These are phyloP conservation scores for Eruca vesicaria DNA, from an alignment of 441 rosid species.

Conservation along the genomic window DNA sequence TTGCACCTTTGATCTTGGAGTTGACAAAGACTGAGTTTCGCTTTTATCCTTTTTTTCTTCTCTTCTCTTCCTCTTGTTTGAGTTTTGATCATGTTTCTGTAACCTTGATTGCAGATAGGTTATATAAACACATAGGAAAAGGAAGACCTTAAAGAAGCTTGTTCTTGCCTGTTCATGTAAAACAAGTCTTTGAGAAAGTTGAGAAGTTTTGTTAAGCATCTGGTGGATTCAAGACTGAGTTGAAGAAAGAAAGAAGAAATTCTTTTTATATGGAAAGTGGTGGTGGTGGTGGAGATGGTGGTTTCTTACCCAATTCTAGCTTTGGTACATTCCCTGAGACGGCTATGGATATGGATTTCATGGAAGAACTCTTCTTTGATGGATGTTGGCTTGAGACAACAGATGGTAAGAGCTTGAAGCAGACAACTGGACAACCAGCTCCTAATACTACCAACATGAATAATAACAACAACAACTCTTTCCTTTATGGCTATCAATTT, in stretches of 20 bases:
- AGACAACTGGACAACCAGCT: slow-evolving; percentile 22
- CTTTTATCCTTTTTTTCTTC: not conserved
- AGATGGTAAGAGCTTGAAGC: slow-evolving; percentile 49
- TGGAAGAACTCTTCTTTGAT: slow-evolving; percentile 84
- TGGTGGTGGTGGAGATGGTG: slow-evolving; percentile 30
- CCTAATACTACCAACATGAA: slow-evolving; percentile 31
- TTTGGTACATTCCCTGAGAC: slow-evolving; percentile 44
- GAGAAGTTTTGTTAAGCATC: slow-evolving; percentile 18
- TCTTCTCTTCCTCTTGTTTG: slow-evolving; percentile 9
- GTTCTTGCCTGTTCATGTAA: slow-evolving; percentile 56
- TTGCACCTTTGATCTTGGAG: slow-evolving; percentile 50
- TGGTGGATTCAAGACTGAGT: slow-evolving; percentile 38
- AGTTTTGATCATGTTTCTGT: slow-evolving; percentile 66
- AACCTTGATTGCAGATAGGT: slow-evolving; percentile 49
- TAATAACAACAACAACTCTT: slow-evolving; percentile 23
- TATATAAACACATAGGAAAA: slow-evolving; percentile 48
- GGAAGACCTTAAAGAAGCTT: slow-evolving; percentile 61
- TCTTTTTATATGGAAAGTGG: slow-evolving; percentile 50
- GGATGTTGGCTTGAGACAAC: slow-evolving; percentile 84
- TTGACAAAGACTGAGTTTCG: slow-evolving; percentile 54
- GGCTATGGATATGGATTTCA: slow-evolving; percentile 84
- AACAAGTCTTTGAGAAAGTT: slow-evolving; percentile 24
- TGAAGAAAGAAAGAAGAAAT: not conserved
- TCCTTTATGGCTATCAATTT: slow-evolving; percentile 25
- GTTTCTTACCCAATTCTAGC: slow-evolving; percentile 42